Conservation (phyloP, 768 basidiomycete species). For the Lactifluus piperatus region DNA sequence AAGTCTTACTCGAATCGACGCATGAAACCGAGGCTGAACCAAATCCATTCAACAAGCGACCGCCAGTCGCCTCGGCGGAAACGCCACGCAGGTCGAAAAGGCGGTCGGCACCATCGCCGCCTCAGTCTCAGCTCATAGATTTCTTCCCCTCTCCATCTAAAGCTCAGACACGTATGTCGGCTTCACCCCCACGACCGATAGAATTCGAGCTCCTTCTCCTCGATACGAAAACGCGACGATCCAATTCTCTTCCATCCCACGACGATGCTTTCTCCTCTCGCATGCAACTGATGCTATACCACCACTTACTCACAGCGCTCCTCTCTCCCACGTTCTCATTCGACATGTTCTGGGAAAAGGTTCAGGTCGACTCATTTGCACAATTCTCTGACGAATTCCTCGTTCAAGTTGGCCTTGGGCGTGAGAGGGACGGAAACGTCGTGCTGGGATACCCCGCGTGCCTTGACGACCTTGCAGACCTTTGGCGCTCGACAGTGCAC, state of each 20-base stretch:
- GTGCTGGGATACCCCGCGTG: conserved; percentile 15
- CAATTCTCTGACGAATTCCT: conserved; percentile 47
- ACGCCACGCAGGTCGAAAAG: conserved; percentile 27
- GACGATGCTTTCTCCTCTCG: conserved; percentile 50
- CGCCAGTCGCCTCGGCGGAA: conserved; percentile 19
- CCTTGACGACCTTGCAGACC: conserved; percentile 27
- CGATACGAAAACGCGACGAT: conserved; percentile 65
- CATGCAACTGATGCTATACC: conserved; percentile 74
- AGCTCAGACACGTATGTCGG: neutral
- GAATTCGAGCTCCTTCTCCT: conserved; percentile 36
- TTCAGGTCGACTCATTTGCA: conserved; percentile 35
- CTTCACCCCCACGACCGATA: neutral
- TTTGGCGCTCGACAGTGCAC: conserved; percentile 26
- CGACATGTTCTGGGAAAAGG: conserved; percentile 39
- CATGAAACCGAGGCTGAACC: neutral
- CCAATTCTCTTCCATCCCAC: conserved; percentile 41
- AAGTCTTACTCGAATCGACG: conserved; percentile 30
- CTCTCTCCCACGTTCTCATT: conserved; percentile 43
- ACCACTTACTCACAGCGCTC: conserved; percentile 50
- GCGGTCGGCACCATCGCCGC: conserved; percentile 18
- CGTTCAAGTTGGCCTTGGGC: conserved; percentile 21
- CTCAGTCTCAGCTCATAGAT: conserved; percentile 19
- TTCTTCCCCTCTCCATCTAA: conserved; percentile 20
- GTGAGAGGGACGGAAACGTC: neutral
- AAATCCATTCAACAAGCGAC: conserved; percentile 16